A percentile compares a stretch with the other conserved stretches of the same genome.
Conservation (phyloP, 345 rosid genomes). For the Carallia brachiata region DNA sequence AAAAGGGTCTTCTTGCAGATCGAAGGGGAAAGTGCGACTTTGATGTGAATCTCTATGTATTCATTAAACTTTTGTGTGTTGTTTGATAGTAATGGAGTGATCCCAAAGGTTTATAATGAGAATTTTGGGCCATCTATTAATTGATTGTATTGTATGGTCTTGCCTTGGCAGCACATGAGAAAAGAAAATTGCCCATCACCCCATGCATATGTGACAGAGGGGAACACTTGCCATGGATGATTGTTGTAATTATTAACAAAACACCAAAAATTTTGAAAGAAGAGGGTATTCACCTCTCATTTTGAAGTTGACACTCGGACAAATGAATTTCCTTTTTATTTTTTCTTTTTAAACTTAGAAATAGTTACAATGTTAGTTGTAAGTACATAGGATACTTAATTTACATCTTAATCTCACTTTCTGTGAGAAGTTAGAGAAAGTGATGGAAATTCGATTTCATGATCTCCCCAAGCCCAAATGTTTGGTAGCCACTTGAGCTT, state of each 20-base stretch:
- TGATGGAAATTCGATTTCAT: too few species aligned
- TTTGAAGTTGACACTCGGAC: too few species aligned
- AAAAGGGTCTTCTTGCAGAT: background rate
- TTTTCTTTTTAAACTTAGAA: too few species aligned
- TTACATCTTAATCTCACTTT: too few species aligned
- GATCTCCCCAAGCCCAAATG: too few species aligned
- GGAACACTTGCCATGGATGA: background rate
- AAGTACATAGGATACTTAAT: too few species aligned
- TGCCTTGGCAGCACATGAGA: conserved; percentile 4
- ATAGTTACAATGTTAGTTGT: too few species aligned
- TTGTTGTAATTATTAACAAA: conserved; percentile 4
- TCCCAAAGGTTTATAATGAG: background rate
- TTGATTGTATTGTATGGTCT: conserved; percentile 1
- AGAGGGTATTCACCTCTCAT: background rate
- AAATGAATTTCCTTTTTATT: too few species aligned
- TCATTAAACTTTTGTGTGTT: background rate
- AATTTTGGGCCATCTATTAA: background rate
- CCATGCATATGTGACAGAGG: background rate
- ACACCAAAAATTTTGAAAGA: background rate
- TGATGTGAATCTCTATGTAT: background rate
- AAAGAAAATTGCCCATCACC: background rate
- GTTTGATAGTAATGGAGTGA: background rate
- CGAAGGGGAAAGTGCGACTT: conserved; percentile 8
- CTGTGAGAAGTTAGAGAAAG: too few species aligned
- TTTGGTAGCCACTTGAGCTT: too few species aligned